These are phyloP conservation scores for Coemansia sp. DNA, from an alignment of 192 early-diverging fungal species.

Conservation along the genomic window DNA sequence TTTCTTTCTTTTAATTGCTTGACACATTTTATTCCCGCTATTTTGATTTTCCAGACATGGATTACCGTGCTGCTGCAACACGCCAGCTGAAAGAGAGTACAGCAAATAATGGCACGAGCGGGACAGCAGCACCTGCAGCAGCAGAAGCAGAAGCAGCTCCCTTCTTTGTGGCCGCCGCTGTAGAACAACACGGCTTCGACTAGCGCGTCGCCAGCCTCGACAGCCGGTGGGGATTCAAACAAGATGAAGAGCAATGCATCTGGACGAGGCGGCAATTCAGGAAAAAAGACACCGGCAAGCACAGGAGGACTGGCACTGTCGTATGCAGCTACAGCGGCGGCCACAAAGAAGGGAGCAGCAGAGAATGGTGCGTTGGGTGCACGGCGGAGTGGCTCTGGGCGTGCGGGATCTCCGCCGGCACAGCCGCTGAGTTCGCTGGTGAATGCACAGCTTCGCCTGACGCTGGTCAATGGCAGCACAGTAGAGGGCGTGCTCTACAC, in stretches of 20 bases:
- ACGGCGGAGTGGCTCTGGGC: constrained; percentile 8
- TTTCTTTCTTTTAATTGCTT: neutral
- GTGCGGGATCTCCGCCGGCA: constrained; percentile 8
- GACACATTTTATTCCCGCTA: neutral
- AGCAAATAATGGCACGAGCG: neutral
- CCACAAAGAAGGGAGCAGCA: constrained; percentile 18
- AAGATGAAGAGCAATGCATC: constrained; percentile 36
- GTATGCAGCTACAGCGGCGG: constrained; percentile 39
- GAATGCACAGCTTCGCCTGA: constrained; percentile 16
- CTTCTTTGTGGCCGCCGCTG: neutral
- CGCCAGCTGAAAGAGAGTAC: constrained; percentile 30
- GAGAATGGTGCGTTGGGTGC: constrained; percentile 14
- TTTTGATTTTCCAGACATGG: constrained; percentile 10
- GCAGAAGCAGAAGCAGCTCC: constrained; percentile 1
- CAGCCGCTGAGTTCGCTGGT: constrained; percentile 28
- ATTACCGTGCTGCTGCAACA: constrained; percentile 48
- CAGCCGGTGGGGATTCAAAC: constrained; percentile 10
- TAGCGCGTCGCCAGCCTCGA: neutral
- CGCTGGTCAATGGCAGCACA: constrained; percentile 16
- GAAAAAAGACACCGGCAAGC: constrained; percentile 2
- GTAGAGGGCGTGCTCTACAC: constrained; percentile 36
- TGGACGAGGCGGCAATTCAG: neutral
- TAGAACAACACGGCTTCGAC: neutral
- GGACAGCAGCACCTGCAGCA: constrained; percentile 1
- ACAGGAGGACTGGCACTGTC: constrained; percentile 13